Percentiles rank a stretch among this genome's conserved stretches.
Conservation (phyloP, 495 filamentous ascomycete genomes). For the Recurvomyces mirabilis region DNA sequence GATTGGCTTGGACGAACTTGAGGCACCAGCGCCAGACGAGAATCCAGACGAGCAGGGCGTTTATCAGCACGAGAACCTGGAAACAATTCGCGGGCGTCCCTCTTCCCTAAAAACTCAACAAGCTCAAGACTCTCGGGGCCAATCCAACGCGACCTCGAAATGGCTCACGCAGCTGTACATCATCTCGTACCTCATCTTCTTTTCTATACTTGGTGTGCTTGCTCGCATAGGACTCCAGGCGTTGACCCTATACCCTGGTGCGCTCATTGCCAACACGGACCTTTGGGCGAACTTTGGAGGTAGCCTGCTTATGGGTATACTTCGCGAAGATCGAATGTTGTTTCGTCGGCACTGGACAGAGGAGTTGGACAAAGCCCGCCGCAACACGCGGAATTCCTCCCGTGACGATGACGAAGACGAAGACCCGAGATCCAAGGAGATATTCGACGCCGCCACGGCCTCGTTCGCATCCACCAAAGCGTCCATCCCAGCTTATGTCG, state of each 20-base stretch:
- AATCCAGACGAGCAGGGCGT: background rate
- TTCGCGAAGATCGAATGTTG: conserved; percentile 64
- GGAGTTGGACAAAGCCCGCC: background rate
- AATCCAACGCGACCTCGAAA: too few species aligned
- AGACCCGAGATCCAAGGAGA: too few species aligned
- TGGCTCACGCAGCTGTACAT: background rate
- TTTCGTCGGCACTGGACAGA: conserved; percentile 55
- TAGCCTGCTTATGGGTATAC: conserved; percentile 72
- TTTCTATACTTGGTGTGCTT: conserved; percentile 75
- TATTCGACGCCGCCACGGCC: too few species aligned
- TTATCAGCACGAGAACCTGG: background rate
- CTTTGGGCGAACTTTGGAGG: conserved; percentile 85
- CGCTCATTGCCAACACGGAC: conserved; percentile 57
- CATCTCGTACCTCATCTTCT: conserved; percentile 67
- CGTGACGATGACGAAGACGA: background rate
- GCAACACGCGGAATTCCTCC: background rate
- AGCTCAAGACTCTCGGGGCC: background rate
- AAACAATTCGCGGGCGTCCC: background rate
- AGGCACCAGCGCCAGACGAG: background rate
- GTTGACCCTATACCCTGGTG: conserved; percentile 66
- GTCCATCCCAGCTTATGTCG: conserved; percentile 82
- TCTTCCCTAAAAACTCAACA: background rate
- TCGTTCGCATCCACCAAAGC: too few species aligned
- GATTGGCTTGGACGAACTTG: background rate
- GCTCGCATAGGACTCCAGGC: conserved; percentile 69